Percentiles rank a stretch among this genome's conserved stretches.
Evolutionary conservation across 2,329 filamentous ascomycete species (phyloP).

Genomic region (Calonectria hawksworthii): DNA sequence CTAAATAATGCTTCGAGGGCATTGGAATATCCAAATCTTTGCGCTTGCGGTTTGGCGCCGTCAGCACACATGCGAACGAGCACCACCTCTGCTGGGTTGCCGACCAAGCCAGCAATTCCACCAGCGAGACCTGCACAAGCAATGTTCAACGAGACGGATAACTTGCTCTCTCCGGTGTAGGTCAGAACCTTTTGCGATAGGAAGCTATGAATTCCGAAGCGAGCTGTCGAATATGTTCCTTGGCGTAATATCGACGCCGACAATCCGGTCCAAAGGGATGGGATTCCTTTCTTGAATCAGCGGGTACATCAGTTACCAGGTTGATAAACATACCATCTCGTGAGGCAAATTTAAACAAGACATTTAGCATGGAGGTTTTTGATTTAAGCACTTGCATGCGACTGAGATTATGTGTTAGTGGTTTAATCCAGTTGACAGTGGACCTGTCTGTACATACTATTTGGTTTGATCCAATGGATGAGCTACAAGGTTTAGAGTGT

Average conservation of each 20-base stretch:
- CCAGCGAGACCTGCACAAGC: constrained; percentile 56
- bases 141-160: constrained; percentile 53
- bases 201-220: constrained; percentile 58
- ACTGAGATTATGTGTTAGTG: constrained; percentile 36
- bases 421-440: not conserved
- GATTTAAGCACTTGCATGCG: constrained; percentile 61
- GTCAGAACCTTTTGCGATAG: constrained; percentile 49
- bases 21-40: constrained; percentile 57
- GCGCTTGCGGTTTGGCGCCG: constrained; percentile 53
- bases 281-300: constrained; percentile 49
- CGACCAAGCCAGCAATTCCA: constrained; percentile 58
- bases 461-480: constrained; percentile 61
- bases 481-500: constrained; percentile 44
- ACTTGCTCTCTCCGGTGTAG: constrained; percentile 45
- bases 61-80: constrained; percentile 62
- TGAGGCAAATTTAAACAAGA: constrained; percentile 54
- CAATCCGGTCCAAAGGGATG: constrained; percentile 59
- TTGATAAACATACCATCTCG: constrained; percentile 51
- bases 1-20: constrained; percentile 49
- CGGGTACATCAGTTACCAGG: not conserved
- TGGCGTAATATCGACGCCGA: constrained; percentile 61
- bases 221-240: constrained; percentile 59
- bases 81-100: constrained; percentile 61
- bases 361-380: constrained; percentile 55
- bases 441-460: constrained; percentile 52